A percentile compares a stretch with the other conserved stretches of the same genome.
These are phyloP conservation scores for Myriosclerotinia duriaeana DNA, from an alignment of 2,329 filamentous ascomycete genomes.

Conservation along the genomic window DNA sequence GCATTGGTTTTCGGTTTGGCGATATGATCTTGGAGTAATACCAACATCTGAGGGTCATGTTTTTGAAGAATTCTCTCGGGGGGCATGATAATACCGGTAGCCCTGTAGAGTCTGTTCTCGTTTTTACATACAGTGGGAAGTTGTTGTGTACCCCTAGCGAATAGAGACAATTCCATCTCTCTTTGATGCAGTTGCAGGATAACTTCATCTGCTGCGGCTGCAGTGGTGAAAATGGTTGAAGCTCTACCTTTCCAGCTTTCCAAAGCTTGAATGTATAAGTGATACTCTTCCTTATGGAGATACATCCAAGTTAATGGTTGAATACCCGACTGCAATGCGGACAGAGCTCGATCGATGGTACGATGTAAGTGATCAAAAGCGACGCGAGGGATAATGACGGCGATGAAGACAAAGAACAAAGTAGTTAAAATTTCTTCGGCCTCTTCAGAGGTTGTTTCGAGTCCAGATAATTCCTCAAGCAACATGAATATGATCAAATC, in stretches of 20 bases:
- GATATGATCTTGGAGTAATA: not conserved
- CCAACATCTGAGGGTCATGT: not conserved
- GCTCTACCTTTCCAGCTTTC: constrained; percentile 14
- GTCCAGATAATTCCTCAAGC: constrained; percentile 22
- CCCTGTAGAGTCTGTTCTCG: not conserved
- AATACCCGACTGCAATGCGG: not conserved
- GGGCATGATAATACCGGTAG: not conserved
- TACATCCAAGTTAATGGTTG: constrained; percentile 21
- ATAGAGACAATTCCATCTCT: not conserved
- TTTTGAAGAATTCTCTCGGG: not conserved
- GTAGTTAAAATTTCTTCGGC: constrained; percentile 22
- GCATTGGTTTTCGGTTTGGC: not conserved
- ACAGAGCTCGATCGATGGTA: constrained; percentile 1
- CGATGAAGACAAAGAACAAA: constrained; percentile 26
- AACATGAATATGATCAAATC: constrained; percentile 28
- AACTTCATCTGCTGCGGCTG: not conserved
- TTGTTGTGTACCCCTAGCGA: not conserved
- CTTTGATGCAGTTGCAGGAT: not conserved
- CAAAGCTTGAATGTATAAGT: constrained; percentile 3
- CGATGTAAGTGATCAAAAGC: constrained; percentile 25
- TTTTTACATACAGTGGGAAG: not conserved
- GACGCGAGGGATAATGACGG: constrained; percentile 25
- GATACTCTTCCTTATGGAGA: constrained; percentile 11
- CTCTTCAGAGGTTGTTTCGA: constrained; percentile 18
- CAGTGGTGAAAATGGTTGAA: not conserved